Evolutionary conservation across 257 asterid genomes (phyloP), one percentile per base, ranked within the genome.

Genomic region (Solanum virginianum): DNA sequence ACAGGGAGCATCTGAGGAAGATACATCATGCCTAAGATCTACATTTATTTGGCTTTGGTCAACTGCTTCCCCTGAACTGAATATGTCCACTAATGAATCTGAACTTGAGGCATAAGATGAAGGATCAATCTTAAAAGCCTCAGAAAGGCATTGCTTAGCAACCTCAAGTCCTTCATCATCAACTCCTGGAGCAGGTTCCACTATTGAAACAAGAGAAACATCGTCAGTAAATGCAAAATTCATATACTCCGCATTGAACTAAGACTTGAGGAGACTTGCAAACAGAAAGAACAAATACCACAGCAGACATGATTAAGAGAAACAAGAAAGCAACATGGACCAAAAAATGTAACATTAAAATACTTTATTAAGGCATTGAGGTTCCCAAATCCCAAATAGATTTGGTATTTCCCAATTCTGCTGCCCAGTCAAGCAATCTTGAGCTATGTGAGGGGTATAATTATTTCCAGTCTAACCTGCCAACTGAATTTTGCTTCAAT

Each of bases 101-200:
- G 81, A 59, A 53, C 83, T 83, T 77, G 90, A 66, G 85, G 68
- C 86, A 85, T 77, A 80, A 49, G 95, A 91, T 26, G 93, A 88
- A 77, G 86, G 89, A 89, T 91, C 96, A 86, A 94, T 87, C 91
- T 90, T 91, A 83, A 94, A 94, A 85, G 92, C 94, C 82, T 92
- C 97, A 80, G 92, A 88, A 59, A 94, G 89, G 63, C 98, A 94
- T n/a, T 94, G 94, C 86, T 87, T 93, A 12, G 95, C 96, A 84
- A 94, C 98, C 86, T 91, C 94, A 69, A 94, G 93, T 57, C 95
- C 95, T 83, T 93, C 98, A 49, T 80, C 49, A 82, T 93, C 97
- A 86, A 81, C 92, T 81, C 92, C 97, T 51, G 89, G 86, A 18
- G 94, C 91, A 54, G 92, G 95, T 83, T 93, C 98, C 89, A 94